phyloP scores from a whole-genome alignment of 306 rosid genomes.

The Vachellia collinsii region DNA sequence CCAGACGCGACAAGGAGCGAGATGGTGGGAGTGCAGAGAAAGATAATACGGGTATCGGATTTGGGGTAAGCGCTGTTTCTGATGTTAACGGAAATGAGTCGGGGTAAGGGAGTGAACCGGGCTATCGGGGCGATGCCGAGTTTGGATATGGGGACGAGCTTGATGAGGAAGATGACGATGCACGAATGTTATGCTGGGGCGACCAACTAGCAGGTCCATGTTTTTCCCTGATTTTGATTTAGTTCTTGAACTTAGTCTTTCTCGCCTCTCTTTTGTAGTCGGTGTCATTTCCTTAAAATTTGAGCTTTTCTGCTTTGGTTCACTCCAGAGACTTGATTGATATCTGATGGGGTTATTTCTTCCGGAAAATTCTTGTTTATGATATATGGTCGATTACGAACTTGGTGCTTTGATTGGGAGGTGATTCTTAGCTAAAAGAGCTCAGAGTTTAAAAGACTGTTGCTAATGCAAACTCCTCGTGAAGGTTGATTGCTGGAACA shows the following conservation, averaged over 20 bases:
- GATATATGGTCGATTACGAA: background rate
- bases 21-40: conserved; percentile 66
- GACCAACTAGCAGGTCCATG: conserved; percentile 59
- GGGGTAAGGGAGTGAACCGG: too few species aligned
- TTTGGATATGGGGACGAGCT: too few species aligned
- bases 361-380: background rate
- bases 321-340: background rate
- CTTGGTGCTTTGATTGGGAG: background rate
- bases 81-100: too few species aligned
- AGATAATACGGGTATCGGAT: conserved; percentile 67
- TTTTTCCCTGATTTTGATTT: background rate
- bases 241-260: background rate
- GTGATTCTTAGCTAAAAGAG: background rate
- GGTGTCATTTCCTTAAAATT: background rate
- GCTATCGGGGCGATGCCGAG: too few species aligned
- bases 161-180: conserved; percentile 79
- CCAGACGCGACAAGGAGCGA: conserved; percentile 68
- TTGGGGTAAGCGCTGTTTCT: conserved; percentile 53
- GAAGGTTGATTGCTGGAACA: too few species aligned
- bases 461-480: too few species aligned
- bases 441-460: too few species aligned
- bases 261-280: background rate
- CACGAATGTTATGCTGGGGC: conserved; percentile 76
- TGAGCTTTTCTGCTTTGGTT: background rate
- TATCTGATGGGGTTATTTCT: background rate